Base-by-base conservation (phyloP, 305 asterid species). In the Coffea humblotiana region DNA sequence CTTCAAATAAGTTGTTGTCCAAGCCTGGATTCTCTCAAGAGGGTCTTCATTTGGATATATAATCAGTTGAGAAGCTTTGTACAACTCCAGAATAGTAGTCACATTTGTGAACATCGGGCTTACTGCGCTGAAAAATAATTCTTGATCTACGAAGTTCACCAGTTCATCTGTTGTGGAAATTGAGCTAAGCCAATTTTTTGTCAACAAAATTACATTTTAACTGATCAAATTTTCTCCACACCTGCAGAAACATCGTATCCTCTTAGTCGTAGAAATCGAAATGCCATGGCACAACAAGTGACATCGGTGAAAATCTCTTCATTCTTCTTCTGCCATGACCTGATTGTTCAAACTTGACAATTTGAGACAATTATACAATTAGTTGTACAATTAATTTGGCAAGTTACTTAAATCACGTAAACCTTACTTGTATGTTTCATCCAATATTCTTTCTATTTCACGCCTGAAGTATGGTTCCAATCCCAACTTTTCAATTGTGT, bases 11-110 rank as follows among this genome's bases (percentile, higher is more conserved):
- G 71, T 9, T 60, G 76, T 70, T 23, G 89, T 88, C 91, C 91
- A 90, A 48, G 8, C 78, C 67, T 81, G 71, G 0, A 88, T 75
- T 68, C 79, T 79, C 79, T 84, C 80, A 72, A 90, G 89, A 73
- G 71, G 77, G 54, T 21, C 52, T 16, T 86, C 89, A 1, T 87
- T 88, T 80, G 80, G 86, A 45, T 66, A 8, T 60, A 79, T 19
- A 73, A 78, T 82, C 27, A 77, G 70, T 40, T 87, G 84, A 16
- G 93, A 82, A 77, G 93, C 91, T 87, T 79, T 85, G 88, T 86
- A 84, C 9, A 85, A 83, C 78, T 90, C 90, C 25, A 88, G 66
- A 78, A 88, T 84, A 10, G 77, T 84, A 37, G 68, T 3, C 25
- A 84, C 69, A 25, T 77, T 82, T 0, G 60, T 73, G 32, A 14